phyloP scores from a whole-genome alignment of 768 basidiomycete species.

The Trametopsis cervina region DNA sequence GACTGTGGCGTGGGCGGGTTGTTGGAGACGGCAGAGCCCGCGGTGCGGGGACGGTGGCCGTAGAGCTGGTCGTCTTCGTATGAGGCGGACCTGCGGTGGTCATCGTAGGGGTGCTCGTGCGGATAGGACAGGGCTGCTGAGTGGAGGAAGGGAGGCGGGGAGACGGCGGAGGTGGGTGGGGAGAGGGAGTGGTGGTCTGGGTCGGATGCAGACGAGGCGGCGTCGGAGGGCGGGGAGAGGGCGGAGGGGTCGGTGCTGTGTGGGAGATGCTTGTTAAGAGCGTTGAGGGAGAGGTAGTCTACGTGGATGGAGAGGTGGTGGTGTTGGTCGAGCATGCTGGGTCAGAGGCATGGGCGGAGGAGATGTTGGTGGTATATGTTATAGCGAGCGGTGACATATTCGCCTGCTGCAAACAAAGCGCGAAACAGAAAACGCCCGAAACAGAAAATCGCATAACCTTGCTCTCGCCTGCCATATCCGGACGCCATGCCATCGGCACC shows the following conservation, averaged over 20 bases:
- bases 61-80: neutral
- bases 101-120: neutral
- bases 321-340: conserved; percentile 5
- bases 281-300: conserved; percentile 3
- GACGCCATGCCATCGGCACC: conserved; percentile 1
- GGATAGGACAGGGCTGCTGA: neutral
- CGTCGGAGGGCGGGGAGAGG: conserved; percentile 4
- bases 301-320: conserved; percentile 3
- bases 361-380: neutral
- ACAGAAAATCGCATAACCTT: neutral
- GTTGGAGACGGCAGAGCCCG: neutral
- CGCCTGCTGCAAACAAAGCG: no score
- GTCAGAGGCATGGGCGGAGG: conserved; percentile 2
- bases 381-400: neutral
- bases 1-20: neutral
- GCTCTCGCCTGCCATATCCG: neutral
- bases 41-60: neutral
- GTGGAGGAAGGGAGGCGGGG: conserved; percentile 4
- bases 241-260: neutral
- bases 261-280: conserved; percentile 2
- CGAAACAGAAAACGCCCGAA: no score
- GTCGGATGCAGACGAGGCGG: neutral
- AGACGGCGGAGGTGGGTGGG: conserved; percentile 9
- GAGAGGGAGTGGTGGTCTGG: neutral
- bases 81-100: conserved; percentile 7